Conservation (phyloP, 805 yeast genomes). For the Candida yuanshanica region DNA sequence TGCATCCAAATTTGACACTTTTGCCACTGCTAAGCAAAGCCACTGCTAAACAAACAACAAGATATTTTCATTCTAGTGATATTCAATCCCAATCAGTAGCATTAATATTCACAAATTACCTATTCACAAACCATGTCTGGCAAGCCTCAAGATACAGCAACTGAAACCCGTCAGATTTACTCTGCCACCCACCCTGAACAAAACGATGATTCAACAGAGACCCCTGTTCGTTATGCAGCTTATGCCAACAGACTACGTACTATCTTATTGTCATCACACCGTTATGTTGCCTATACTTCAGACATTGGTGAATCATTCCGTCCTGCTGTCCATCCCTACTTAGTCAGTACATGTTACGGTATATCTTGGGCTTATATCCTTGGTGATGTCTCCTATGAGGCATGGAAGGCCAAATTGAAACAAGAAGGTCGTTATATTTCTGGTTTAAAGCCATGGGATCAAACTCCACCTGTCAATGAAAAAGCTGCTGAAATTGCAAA, state of each 20-base stretch:
- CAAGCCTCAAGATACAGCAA: constrained; percentile 6
- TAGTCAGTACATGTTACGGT: constrained; percentile 65
- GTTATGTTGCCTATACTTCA: constrained; percentile 82
- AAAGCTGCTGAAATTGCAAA: constrained; percentile 28
- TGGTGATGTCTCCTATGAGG: constrained; percentile 69
- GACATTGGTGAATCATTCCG: constrained; percentile 85
- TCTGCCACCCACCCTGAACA: not conserved
- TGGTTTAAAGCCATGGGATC: constrained; percentile 66
- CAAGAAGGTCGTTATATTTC: constrained; percentile 58
- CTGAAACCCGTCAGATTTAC: not conserved
- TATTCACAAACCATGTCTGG: constrained; percentile 5
- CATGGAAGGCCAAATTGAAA: constrained; percentile 66
- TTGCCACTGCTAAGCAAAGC: not conserved
- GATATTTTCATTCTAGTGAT: too few species aligned
- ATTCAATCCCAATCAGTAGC: not conserved
- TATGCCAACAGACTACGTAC: constrained; percentile 73
- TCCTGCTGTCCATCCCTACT: constrained; percentile 65
- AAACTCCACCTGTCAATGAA: constrained; percentile 35
- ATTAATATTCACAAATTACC: not conserved
- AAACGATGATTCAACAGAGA: constrained; percentile 36
- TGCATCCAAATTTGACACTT: not conserved
- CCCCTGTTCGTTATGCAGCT: constrained; percentile 68
- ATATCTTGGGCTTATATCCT: constrained; percentile 70
- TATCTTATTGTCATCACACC: constrained; percentile 63
- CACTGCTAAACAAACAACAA: too few species aligned